A percentile compares a stretch with the other conserved stretches of the same genome.
These are phyloP conservation scores for Tricholoma saponaceum DNA, from an alignment of 768 basidiomycete genomes.

Conservation along the genomic window DNA sequence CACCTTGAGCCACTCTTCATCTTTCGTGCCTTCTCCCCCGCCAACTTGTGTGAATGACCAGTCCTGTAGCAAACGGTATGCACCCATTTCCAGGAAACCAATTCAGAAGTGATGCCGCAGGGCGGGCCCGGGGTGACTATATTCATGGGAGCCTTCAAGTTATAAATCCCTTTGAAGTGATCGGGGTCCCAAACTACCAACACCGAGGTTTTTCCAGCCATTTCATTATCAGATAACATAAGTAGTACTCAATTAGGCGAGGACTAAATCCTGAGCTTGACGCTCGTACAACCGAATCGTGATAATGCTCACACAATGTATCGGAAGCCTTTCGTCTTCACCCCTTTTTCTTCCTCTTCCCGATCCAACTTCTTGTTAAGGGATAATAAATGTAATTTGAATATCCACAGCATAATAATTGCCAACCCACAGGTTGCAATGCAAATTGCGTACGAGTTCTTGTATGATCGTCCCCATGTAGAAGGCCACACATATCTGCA, in stretches of 20 bases:
- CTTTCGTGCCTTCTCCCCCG: constrained; percentile 52
- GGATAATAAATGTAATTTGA: constrained; percentile 38
- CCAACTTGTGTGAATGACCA: constrained; percentile 72
- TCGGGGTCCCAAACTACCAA: too few species aligned
- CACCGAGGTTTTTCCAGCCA: too few species aligned
- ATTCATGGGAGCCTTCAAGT: too few species aligned
- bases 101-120: neutral
- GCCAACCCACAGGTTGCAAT: constrained; percentile 49
- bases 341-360: constrained; percentile 30
- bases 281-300: too few species aligned
- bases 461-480: constrained; percentile 69
- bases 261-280: too few species aligned
- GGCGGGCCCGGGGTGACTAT: too few species aligned
- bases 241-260: too few species aligned
- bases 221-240: too few species aligned
- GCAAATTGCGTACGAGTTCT: constrained; percentile 69
- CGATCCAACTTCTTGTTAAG: constrained; percentile 37
- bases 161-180: too few species aligned
- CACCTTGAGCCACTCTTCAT: constrained; percentile 63
- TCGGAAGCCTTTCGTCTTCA: constrained; percentile 34
- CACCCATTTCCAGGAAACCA: constrained; percentile 6
- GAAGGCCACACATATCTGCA: constrained; percentile 63
- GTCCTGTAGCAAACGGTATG: constrained; percentile 26
- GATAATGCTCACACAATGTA: constrained; percentile 37
- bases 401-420: constrained; percentile 47